Evolutionary conservation across 192 early-diverging fungal species (phyloP).

Genomic region (Coemansia guatemalensis): DNA sequence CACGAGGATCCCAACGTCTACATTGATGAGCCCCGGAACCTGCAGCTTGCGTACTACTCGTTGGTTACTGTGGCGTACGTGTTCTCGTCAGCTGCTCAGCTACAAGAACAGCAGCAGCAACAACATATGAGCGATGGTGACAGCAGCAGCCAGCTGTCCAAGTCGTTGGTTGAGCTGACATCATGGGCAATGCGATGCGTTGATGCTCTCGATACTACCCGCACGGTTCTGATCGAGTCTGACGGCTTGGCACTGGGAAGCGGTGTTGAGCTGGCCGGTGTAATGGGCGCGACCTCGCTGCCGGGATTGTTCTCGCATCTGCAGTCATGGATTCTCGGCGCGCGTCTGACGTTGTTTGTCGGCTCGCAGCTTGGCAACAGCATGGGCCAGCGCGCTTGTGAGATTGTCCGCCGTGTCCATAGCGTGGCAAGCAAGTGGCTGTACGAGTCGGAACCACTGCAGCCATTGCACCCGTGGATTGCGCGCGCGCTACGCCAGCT

Average conservation of each 20-base stretch:
- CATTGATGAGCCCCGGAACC: conserved; percentile 69
- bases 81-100: background rate
- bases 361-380: conserved; percentile 15
- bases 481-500: conserved; percentile 21
- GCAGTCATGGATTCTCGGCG: conserved; percentile 52
- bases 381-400: background rate
- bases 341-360: conserved; percentile 38
- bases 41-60: conserved; percentile 55
- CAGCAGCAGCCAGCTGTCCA: too few relatives aligned
- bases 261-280: conserved; percentile 17
- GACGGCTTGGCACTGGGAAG: background rate
- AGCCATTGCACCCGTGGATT: conserved; percentile 46
- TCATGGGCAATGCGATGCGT: conserved; percentile 28
- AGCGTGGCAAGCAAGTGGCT: conserved; percentile 22
- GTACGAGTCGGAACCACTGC: conserved; percentile 3
- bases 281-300: conserved; percentile 28
- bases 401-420: conserved; percentile 8
- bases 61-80: conserved; percentile 24
- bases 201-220: conserved; percentile 28
- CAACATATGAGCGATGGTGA: too few relatives aligned
- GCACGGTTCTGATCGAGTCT: conserved; percentile 16
- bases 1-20: conserved; percentile 77
- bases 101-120: too few relatives aligned
- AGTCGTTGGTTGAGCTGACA: conserved; percentile 1
- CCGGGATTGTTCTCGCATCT: conserved; percentile 35